phyloP scores from a whole-genome alignment of 2,329 filamentous ascomycete species.

The Pseudogymnoascus sp. region DNA sequence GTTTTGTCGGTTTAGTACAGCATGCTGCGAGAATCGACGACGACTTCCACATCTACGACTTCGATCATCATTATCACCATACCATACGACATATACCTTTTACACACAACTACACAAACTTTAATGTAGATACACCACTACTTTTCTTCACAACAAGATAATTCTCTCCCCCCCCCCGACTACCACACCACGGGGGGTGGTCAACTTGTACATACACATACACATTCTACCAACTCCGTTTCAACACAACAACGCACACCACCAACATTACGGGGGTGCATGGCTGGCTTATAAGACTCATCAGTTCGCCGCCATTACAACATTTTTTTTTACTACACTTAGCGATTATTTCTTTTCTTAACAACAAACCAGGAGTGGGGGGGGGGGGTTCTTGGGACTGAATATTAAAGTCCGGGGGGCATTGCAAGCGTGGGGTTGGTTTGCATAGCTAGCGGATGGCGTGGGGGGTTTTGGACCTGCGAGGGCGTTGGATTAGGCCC shows the following conservation, averaged over 20 bases:
- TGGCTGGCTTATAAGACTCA: neutral
- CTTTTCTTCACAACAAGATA: neutral
- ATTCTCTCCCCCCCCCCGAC: neutral
- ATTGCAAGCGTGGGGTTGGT: neutral
- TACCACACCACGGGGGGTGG: neutral
- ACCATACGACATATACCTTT: neutral
- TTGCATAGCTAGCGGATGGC: neutral
- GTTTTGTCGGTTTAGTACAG: constrained; percentile 57
- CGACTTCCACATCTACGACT: neutral
- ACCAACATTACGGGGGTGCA: neutral
- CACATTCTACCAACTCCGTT: neutral
- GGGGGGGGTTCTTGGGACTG: neutral
- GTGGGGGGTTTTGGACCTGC: too few species aligned
- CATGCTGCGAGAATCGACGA: neutral
- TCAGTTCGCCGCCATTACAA: neutral
- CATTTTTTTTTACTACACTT: neutral
- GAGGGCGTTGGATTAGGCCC: neutral
- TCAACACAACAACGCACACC: neutral
- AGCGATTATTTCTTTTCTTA: neutral
- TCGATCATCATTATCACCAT: neutral
- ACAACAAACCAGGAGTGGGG: neutral
- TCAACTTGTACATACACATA: neutral
- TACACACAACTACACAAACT: neutral
- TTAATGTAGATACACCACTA: neutral
- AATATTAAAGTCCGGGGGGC: neutral